These are phyloP conservation scores for Ceratocystis eucalypticola DNA, from an alignment of 2,329 filamentous ascomycete genomes.

Conservation along the genomic window DNA sequence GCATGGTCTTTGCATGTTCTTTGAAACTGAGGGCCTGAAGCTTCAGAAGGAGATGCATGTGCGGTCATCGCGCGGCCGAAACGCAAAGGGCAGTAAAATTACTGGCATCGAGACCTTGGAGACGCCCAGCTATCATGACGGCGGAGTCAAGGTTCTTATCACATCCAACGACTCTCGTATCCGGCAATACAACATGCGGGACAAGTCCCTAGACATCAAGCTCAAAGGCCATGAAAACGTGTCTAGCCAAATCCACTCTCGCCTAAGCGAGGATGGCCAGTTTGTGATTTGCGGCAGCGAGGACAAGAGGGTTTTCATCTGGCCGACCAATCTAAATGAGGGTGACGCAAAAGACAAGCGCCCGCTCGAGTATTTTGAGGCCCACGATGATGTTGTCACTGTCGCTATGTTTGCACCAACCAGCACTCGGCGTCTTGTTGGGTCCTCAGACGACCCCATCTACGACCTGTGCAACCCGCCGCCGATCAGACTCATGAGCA, in stretches of 20 bases:
- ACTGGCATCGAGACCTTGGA: constrained; percentile 74
- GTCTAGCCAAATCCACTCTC: constrained; percentile 78
- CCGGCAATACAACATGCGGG: constrained; percentile 73
- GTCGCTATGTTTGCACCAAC: constrained; percentile 75
- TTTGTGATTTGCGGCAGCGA: constrained; percentile 91
- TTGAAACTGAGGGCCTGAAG: constrained; percentile 82
- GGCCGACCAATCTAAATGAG: constrained; percentile 46
- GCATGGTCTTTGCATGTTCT: constrained; percentile 75
- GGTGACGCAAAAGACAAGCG: constrained; percentile 61
- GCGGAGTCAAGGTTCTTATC: constrained; percentile 70
- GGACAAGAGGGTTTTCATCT: constrained; percentile 79
- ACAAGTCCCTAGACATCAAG: constrained; percentile 76
- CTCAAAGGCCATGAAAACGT: constrained; percentile 84
- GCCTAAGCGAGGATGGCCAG: constrained; percentile 71
- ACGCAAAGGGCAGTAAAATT: constrained; percentile 93
- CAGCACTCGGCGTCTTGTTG: constrained; percentile 62
- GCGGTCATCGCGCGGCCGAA: constrained; percentile 81
- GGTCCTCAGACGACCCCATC: constrained; percentile 76
- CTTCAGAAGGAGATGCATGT: constrained; percentile 78
- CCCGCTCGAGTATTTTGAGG: constrained; percentile 79
- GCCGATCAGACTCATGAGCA: constrained; percentile 66
- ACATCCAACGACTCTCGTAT: constrained; percentile 92
- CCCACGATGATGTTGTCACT: constrained; percentile 77
- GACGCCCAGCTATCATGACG: constrained; percentile 30
- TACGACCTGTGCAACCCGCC: constrained; percentile 95